Conservation (phyloP, 2,329 filamentous ascomycete genomes). For the Neophaeococcomyces aloes region DNA sequence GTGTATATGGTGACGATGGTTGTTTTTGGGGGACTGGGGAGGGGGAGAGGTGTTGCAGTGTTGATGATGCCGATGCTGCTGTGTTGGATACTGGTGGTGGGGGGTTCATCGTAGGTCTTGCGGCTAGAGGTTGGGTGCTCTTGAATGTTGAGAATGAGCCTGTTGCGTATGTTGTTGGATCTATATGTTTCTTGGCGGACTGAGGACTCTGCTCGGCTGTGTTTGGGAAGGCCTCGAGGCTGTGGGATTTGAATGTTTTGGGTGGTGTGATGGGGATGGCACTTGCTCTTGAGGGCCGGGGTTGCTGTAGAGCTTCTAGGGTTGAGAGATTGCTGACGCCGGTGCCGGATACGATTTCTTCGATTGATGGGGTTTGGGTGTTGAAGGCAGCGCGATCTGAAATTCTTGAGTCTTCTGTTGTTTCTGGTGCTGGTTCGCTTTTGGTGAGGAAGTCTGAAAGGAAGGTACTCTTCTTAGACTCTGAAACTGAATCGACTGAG, state of each 20-base stretch:
- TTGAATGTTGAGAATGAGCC: conserved; percentile 1
- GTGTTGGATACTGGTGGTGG: neutral
- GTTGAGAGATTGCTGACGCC: conserved; percentile 5
- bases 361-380: neutral
- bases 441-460: neutral
- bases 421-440: neutral
- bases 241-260: conserved; percentile 3
- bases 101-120: neutral
- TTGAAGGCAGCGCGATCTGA: conserved; percentile 7
- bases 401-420: neutral
- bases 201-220: neutral
- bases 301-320: neutral
- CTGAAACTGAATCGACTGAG: too few relatives aligned
- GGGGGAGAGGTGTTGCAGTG: too few relatives aligned
- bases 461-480: neutral
- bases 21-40: too few relatives aligned
- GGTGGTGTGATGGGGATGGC: conserved; percentile 2
- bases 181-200: neutral
- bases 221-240: neutral
- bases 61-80: too few relatives aligned
- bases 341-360: conserved; percentile 6
- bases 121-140: neutral
- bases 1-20: too few relatives aligned
- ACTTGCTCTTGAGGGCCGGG: neutral
- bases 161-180: neutral